Base-by-base conservation (phyloP, 192 early-diverging fungal genomes). In the Entomortierella beljakovae region DNA sequence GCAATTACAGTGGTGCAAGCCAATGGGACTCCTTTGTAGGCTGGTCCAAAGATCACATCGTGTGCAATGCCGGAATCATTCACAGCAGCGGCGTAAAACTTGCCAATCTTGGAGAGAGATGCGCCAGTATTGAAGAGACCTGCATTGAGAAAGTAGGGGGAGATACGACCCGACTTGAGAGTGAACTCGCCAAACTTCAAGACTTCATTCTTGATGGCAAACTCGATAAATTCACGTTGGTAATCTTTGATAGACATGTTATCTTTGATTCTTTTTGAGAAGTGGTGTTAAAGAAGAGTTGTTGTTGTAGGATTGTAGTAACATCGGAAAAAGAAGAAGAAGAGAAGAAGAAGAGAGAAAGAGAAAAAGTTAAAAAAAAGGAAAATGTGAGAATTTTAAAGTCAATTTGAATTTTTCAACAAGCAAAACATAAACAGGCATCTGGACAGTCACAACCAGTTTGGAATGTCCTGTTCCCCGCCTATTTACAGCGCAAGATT, bases 1-100 rank as follows among this genome's bases (percentile, higher is more conserved):
- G 94, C 88, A 37, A 98, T 89, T 34, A 91, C 91, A 0, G 94
- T 91, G 7, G 95, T 82, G 22, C 93, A 89, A 2, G 94, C 94
- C 6, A 99, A 86, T 11, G 98, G 98, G 65, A 99, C 95, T 43
- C 96, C 98, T 88, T 99, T 99, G 90, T 99, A 99, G 13, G 98
- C 98, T 1, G 98, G 98, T 10, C 98, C 98, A 87, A 98, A 98
- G 43, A 99, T 81, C 22, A 98, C 89, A 82, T 96, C 94, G 79
- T 92, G 94, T 38, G 83, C 60, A 56, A 97, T 79, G 15, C 82
- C 84, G 13, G 83, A 82, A 79, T 93, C 91, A 22, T 85, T 73
- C 38, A 99, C 86, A 16, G 94, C 93, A 7, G 93, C 89, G 11
- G 98, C 96, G 67, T 98, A 99, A 85, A 91, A 97, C 46, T 87